phyloP scores from a whole-genome alignment of 1,139 yeast genomes.

The Yamadazyma mexicana region DNA sequence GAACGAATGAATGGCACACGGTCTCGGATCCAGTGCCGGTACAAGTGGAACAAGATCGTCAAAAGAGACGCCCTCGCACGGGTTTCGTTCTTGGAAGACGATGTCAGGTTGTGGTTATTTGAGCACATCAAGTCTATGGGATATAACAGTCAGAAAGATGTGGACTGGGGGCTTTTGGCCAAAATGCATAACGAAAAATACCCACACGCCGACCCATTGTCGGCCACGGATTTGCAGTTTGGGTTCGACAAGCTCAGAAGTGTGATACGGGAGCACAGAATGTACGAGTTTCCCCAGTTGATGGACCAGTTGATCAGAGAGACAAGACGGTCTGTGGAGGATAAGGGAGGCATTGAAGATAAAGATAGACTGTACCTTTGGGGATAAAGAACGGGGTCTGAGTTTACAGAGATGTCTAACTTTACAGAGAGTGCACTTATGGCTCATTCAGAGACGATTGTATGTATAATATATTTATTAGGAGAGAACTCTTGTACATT shows the following conservation, averaged over 20 bases:
- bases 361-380: slow-evolving; percentile 11
- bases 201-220: slow-evolving; percentile 22
- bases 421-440: no score
- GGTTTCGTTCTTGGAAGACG: slow-evolving; percentile 48
- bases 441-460: no score
- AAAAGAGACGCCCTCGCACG: slow-evolving; percentile 58
- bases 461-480: no score
- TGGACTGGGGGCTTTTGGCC: slow-evolving; percentile 53
- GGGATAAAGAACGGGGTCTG: slow-evolving; percentile 2
- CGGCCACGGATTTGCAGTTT: slow-evolving; percentile 32
- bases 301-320: slow-evolving; percentile 21
- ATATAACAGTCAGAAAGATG: slow-evolving; percentile 45
- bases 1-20: slow-evolving; percentile 87
- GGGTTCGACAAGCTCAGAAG: slow-evolving; percentile 37
- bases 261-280: slow-evolving; percentile 30
- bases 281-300: slow-evolving; percentile 23
- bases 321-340: background rate
- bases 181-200: slow-evolving; percentile 13
- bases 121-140: slow-evolving; percentile 50
- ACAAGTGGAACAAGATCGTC: slow-evolving; percentile 84
- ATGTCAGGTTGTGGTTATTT: slow-evolving; percentile 59
- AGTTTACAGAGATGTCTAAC: no score
- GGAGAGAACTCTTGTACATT: no score
- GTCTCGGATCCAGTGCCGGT: slow-evolving; percentile 90
- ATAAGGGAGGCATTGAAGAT: background rate